Evolutionary conservation across 345 rosid genomes (phyloP).

Genomic region (Zanthoxylum bungeanum): DNA sequence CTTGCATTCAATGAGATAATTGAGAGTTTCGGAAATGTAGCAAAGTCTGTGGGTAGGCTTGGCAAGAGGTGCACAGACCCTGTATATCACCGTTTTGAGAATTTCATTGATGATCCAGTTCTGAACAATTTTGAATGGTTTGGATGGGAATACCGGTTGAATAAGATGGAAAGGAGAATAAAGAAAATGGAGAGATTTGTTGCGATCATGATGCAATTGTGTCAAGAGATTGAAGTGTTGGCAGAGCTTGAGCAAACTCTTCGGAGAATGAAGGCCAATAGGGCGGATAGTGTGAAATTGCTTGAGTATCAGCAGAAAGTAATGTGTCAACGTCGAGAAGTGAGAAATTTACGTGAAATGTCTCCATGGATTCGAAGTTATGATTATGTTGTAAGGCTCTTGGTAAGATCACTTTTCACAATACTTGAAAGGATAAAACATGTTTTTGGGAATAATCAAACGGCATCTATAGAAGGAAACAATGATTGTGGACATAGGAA

Average conservation of each 20-base stretch:
- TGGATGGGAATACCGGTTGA: conserved; percentile 50
- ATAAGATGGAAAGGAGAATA: conserved; percentile 70
- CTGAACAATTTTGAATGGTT: conserved; percentile 43
- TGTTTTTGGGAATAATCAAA: conserved; percentile 26
- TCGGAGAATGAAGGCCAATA: conserved; percentile 49
- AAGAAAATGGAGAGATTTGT: conserved; percentile 63
- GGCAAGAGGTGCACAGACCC: conserved; percentile 51
- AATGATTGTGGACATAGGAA: conserved; percentile 5
- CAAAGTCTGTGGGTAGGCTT: conserved; percentile 44
- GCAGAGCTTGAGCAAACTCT: conserved; percentile 66
- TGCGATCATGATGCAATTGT: conserved; percentile 41
- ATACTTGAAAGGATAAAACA: conserved; percentile 47
- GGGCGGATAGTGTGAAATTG: conserved; percentile 36
- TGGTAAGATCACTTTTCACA: conserved; percentile 56
- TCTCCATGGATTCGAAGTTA: conserved; percentile 59
- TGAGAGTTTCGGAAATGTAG: conserved; percentile 40
- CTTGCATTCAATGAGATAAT: conserved; percentile 54
- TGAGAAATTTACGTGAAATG: conserved; percentile 48
- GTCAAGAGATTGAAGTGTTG: conserved; percentile 59
- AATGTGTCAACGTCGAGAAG: conserved; percentile 48
- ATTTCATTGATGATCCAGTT: conserved; percentile 44
- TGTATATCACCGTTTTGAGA: conserved; percentile 37
- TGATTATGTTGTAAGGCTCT: conserved; percentile 52
- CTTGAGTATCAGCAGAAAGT: conserved; percentile 55
- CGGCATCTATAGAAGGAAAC: conserved; percentile 12